phyloP scores from a whole-genome alignment of 2,329 filamentous ascomycete genomes.

The Phialophora chinensis region DNA sequence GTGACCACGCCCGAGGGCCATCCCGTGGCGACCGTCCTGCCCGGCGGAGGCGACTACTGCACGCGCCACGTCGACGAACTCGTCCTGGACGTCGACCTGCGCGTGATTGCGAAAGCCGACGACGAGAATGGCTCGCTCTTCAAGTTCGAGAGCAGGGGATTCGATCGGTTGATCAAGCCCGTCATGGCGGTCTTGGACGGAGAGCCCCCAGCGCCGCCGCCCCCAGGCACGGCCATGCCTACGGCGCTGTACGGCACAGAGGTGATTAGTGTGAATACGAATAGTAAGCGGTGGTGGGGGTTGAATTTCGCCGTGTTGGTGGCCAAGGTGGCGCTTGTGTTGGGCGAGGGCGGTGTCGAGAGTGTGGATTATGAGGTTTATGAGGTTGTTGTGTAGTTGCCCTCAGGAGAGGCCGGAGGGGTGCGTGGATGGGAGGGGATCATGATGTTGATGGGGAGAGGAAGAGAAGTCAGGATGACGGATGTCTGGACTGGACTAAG shows the following conservation, averaged over 20 bases:
- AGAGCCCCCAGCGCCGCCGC: neutral
- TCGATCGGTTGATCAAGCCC: slow-evolving; percentile 4
- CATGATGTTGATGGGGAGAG: neutral
- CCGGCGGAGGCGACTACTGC: slow-evolving; percentile 18
- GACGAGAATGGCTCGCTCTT: neutral
- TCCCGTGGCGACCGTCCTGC: slow-evolving; percentile 4
- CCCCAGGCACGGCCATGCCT: neutral
- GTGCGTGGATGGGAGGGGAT: neutral
- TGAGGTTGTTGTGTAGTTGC: slow-evolving; percentile 7
- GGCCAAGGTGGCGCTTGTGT: slow-evolving; percentile 12
- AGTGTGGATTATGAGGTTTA: slow-evolving; percentile 16
- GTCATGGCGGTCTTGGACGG: slow-evolving; percentile 16
- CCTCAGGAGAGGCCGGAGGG: neutral
- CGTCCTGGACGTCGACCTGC: slow-evolving; percentile 13
- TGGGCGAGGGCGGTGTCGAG: slow-evolving; percentile 5
- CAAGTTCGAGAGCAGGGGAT: slow-evolving; percentile 15
- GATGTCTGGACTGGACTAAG: neutral
- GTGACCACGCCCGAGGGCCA: neutral
- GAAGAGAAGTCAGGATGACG: neutral
- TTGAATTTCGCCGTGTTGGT: slow-evolving; percentile 18
- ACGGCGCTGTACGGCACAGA: slow-evolving; percentile 15
- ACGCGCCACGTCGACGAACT: slow-evolving; percentile 17
- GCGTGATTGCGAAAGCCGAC: neutral
- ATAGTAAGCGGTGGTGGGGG: slow-evolving; percentile 11
- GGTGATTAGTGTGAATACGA: slow-evolving; percentile 14